Conservation (phyloP, 495 filamentous ascomycete genomes). For the Hypoxylon lienhwacheense region DNA sequence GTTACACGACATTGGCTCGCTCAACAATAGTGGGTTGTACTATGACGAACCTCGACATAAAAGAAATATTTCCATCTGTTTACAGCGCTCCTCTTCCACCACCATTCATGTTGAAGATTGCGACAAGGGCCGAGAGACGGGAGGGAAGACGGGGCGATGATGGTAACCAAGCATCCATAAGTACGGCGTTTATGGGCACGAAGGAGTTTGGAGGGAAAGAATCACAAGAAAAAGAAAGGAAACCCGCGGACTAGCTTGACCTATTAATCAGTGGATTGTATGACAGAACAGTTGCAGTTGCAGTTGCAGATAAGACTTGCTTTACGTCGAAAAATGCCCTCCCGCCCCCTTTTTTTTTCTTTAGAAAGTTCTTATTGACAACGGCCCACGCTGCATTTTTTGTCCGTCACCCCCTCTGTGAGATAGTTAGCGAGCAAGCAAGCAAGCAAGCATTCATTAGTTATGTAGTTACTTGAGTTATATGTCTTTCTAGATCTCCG, state of each 20-base stretch:
- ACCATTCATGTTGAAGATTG: constrained; percentile 30
- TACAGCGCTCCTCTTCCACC: constrained; percentile 14
- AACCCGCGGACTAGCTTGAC: constrained; percentile 21
- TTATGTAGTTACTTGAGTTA: constrained; percentile 14
- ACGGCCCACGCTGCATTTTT: constrained; percentile 3
- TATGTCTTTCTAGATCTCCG: constrained; percentile 6
- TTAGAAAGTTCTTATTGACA: constrained; percentile 6
- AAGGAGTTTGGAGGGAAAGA: constrained; percentile 21
- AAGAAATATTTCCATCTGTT: constrained; percentile 17
- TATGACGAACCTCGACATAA: constrained; percentile 18
- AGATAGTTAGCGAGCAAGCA: too few species aligned
- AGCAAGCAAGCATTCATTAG: constrained; percentile 31
- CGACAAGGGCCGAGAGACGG: constrained; percentile 15
- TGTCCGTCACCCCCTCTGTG: too few species aligned
- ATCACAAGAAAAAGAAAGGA: constrained; percentile 29
- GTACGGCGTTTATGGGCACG: constrained; percentile 30
- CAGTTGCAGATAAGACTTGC: constrained; percentile 23
- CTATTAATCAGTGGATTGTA: background rate
- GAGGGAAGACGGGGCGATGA: constrained; percentile 14
- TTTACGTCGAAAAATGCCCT: background rate
- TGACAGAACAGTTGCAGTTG: background rate
- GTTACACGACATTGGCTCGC: constrained; percentile 1
- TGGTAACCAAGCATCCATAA: constrained; percentile 33
- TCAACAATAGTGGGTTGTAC: constrained; percentile 20
- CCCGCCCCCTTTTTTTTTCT: background rate